These are phyloP conservation scores for Oryza punctata DNA, from an alignment of 176 grass and related monocot species.

Conservation along the genomic window DNA sequence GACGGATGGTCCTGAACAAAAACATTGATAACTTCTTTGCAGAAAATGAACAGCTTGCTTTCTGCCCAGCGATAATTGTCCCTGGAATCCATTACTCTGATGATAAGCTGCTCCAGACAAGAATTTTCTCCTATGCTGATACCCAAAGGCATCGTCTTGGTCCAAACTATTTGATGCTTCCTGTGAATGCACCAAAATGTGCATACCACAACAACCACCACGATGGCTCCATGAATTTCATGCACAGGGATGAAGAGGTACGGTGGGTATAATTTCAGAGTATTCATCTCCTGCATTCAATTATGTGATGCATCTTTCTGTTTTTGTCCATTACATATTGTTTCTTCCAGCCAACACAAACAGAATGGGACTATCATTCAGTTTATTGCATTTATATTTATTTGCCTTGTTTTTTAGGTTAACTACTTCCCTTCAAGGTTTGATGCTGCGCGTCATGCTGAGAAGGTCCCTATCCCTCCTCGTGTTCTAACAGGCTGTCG, in stretches of 20 bases:
- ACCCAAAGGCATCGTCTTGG: constrained; percentile 90
- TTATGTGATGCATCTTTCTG: background rate
- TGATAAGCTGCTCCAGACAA: constrained; percentile 89
- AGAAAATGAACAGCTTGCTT: constrained; percentile 84
- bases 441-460: constrained; percentile 64
- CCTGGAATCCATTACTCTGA: constrained; percentile 92
- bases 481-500: constrained; percentile 55
- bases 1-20: constrained; percentile 87
- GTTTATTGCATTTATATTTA: constrained; percentile 7
- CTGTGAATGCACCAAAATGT: constrained; percentile 85
- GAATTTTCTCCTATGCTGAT: constrained; percentile 87
- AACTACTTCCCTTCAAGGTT: constrained; percentile 93
- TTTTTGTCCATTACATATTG: constrained; percentile 11
- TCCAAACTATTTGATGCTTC: constrained; percentile 87
- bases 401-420: constrained; percentile 50
- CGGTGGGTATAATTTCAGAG: background rate
- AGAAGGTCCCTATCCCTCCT: constrained; percentile 71
- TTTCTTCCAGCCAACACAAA: background rate
- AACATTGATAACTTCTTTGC: constrained; percentile 88
- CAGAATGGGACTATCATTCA: background rate
- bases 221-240: constrained; percentile 91
- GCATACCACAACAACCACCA: constrained; percentile 86
- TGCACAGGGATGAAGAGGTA: constrained; percentile 96
- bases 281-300: background rate
- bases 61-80: constrained; percentile 84